Base-by-base conservation (phyloP, 805 yeast genomes). In the Saturnispora halmiae region DNA sequence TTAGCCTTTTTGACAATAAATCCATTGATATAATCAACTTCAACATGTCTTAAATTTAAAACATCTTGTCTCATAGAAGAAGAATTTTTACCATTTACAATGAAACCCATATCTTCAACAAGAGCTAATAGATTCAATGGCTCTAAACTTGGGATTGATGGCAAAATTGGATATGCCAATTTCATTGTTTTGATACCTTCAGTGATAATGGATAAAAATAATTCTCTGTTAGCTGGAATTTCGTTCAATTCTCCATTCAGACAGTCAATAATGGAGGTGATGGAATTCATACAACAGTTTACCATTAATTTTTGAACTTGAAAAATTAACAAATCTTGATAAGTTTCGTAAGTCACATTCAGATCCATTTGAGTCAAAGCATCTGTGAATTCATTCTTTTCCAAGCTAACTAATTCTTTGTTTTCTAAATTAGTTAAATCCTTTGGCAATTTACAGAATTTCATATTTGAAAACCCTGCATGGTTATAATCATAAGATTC, bases 1-100 rank as follows among this genome's bases (percentile, higher is more conserved):
- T 58, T 50, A 1, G 84, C 94, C 39, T 77, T 60, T 6, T 53
- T 55, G 1, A 72, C 79, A 10, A 88, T 67, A 53, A 77, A 85
- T 1, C 96, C 96, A 55, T 88, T 92, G 44, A 90, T 79, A 55
- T 73, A 82, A 45, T 79, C 82, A 16, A 90, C 73, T 55, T 90
- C 98, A 0, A 92, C 83, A 13, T 66, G 69, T 49, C 73, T 70
- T 44, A 72, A 61, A 47, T 61, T 55, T 34, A 66, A 52, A 14
- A 76, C 62, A 51, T 90, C 97, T 43, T 74, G 76, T 36, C 82
- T 64, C 88, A 81, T 82, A 13, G 84, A 76, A 7, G 82, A 70
- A 34, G 74, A 68, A 54, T 87, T 90, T 31, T 67, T 56, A 0
- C 72, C 69, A 39, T 58, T 58, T 15, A 56, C 27, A 2, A 38